These are phyloP conservation scores for Thalia dealbata DNA, from an alignment of 176 grass and related monocot genomes.

Conservation along the genomic window DNA sequence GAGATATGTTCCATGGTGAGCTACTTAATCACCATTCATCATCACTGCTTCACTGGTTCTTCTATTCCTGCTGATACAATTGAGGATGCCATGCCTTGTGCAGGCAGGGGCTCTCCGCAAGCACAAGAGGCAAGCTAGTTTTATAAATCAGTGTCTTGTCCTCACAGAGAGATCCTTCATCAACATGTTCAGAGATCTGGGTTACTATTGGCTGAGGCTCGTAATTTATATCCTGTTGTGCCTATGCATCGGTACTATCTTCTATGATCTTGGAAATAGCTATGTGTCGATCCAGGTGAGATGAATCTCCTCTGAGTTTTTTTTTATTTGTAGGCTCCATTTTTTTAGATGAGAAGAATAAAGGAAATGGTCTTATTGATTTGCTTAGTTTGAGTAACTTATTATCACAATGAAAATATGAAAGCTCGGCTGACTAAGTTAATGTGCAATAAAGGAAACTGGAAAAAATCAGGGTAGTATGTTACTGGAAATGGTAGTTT, in stretches of 20 bases:
- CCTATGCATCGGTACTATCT: constrained; percentile 71
- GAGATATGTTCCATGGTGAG: constrained; percentile 46
- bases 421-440: neutral
- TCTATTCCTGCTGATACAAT: neutral
- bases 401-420: constrained; percentile 1
- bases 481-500: no score
- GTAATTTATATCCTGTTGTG: constrained; percentile 62
- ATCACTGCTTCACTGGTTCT: neutral
- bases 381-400: neutral
- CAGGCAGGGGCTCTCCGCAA: constrained; percentile 54
- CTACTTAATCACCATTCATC: neutral
- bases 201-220: constrained; percentile 90
- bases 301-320: neutral
- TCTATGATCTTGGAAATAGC: constrained; percentile 45
- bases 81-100: neutral
- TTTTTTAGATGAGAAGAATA: no score
- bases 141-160: constrained; percentile 50
- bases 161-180: constrained; percentile 82
- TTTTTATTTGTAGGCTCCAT: neutral
- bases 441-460: neutral
- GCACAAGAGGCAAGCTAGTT: constrained; percentile 50
- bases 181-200: constrained; percentile 92
- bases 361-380: no score
- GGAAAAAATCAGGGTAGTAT: no score
- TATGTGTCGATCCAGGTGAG: constrained; percentile 75